Evolutionary conservation across 495 filamentous ascomycete species (phyloP).

Genomic region (Trichoderma orchidacearum): DNA sequence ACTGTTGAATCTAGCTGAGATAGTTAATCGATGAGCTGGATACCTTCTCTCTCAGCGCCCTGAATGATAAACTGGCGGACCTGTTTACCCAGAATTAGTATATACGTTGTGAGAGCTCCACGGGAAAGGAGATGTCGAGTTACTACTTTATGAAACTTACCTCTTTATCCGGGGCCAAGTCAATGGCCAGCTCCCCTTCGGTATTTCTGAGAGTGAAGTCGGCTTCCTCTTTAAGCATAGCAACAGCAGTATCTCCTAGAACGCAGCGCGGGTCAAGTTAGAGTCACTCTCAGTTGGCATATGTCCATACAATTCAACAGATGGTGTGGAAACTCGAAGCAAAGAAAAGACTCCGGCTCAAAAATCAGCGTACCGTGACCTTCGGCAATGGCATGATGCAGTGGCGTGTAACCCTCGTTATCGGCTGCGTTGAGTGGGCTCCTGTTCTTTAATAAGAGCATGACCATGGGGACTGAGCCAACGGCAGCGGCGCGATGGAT

Average conservation of each 20-base stretch:
- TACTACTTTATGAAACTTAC: no score
- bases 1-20: background rate
- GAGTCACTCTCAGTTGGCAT: no score
- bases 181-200: conserved; percentile 61
- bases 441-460: conserved; percentile 60
- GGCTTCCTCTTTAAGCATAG: conserved; percentile 71
- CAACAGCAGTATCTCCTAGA: conserved; percentile 61
- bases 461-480: conserved; percentile 74
- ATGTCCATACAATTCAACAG: no score
- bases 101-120: no score
- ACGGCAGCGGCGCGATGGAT: conserved; percentile 87
- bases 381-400: conserved; percentile 91
- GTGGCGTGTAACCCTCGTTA: conserved; percentile 63
- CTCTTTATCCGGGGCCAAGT: conserved; percentile 66
- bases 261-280: no score
- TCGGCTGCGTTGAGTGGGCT: conserved; percentile 86
- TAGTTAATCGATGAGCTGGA: conserved; percentile 38
- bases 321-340: background rate
- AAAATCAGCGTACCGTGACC: conserved; percentile 50
- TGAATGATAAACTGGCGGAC: conserved; percentile 65
- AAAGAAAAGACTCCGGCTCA: no score
- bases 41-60: conserved; percentile 72
- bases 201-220: conserved; percentile 65
- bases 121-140: no score
- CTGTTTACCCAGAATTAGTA: conserved; percentile 20